Evolutionary conservation across 305 asterid genomes (phyloP).

Genomic region (Fraxinus floribunda): DNA sequence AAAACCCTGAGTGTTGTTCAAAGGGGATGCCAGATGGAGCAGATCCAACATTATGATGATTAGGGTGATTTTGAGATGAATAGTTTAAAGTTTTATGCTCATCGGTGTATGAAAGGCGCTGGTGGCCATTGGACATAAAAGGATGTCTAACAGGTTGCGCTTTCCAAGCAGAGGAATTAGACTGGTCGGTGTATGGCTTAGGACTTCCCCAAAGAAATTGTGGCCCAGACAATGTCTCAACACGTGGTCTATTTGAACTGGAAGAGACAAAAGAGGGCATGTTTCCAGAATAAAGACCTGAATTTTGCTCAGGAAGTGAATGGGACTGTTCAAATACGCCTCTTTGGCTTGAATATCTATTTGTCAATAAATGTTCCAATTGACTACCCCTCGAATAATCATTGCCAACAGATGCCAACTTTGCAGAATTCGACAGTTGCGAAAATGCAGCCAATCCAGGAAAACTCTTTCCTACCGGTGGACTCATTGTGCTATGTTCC

Average conservation of each 20-base stretch:
- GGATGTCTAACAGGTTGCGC: conserved; percentile 29
- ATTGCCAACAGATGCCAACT: conserved; percentile 21
- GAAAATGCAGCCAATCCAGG: conserved; percentile 53
- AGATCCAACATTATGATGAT: conserved; percentile 45
- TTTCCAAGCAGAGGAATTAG: conserved; percentile 28
- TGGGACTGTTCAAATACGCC: conserved; percentile 39
- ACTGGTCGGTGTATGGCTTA: conserved; percentile 33
- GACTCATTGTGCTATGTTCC: conserved; percentile 44
- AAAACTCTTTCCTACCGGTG: conserved; percentile 35
- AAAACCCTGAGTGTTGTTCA: conserved; percentile 38
- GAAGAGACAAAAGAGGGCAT: conserved; percentile 47
- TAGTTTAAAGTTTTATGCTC: conserved; percentile 28
- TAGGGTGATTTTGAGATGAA: conserved; percentile 11
- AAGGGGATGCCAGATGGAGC: conserved; percentile 59
- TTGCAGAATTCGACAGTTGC: conserved; percentile 30
- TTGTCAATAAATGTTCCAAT: neutral
- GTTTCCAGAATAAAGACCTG: conserved; percentile 35
- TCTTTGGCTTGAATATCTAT: conserved; percentile 25
- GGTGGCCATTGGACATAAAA: conserved; percentile 32
- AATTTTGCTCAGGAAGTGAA: conserved; percentile 48
- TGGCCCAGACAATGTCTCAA: conserved; percentile 46
- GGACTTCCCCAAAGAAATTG: conserved; percentile 59
- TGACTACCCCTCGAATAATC: neutral
- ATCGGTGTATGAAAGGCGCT: conserved; percentile 33
- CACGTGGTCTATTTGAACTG: conserved; percentile 38